Conservation (phyloP, 2,329 filamentous ascomycete species). For the Pseudopyrenochaeta lycopersici region DNA sequence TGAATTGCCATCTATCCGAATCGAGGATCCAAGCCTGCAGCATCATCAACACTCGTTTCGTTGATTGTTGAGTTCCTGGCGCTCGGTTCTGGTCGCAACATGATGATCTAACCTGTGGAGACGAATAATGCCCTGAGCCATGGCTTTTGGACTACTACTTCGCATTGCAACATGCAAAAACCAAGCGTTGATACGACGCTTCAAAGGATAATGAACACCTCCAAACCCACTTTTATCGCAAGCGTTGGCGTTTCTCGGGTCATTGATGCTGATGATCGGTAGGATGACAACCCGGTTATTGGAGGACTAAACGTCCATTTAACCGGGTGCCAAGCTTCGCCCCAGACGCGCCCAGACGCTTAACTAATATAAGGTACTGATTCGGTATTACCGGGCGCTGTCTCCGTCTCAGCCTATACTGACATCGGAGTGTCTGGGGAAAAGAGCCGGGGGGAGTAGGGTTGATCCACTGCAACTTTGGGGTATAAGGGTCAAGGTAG, state of each 20-base stretch:
- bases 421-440: slow-evolving; percentile 31
- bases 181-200: slow-evolving; percentile 5
- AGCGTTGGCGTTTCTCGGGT: slow-evolving; percentile 10
- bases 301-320: slow-evolving; percentile 29
- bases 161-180: slow-evolving; percentile 18
- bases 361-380: slow-evolving; percentile 25
- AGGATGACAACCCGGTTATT: slow-evolving; percentile 23
- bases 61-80: slow-evolving; percentile 1
- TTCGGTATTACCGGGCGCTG: slow-evolving; percentile 37
- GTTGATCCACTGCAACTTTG: neutral
- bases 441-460: slow-evolving; percentile 30
- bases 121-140: neutral
- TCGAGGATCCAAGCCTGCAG: neutral
- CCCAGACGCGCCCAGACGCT: slow-evolving; percentile 31
- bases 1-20: slow-evolving; percentile 2
- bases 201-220: slow-evolving; percentile 16
- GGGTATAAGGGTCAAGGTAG: slow-evolving; percentile 34
- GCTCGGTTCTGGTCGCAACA: slow-evolving; percentile 1
- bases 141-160: slow-evolving; percentile 8
- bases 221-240: slow-evolving; percentile 1
- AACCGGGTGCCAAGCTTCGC: slow-evolving; percentile 33
- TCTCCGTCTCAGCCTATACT: slow-evolving; percentile 30
- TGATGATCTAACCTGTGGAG: neutral
- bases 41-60: slow-evolving; percentile 2
- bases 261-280: slow-evolving; percentile 21